Conservation (phyloP, 2,329 filamentous ascomycete species). For the Calonectria hongkongensis region DNA sequence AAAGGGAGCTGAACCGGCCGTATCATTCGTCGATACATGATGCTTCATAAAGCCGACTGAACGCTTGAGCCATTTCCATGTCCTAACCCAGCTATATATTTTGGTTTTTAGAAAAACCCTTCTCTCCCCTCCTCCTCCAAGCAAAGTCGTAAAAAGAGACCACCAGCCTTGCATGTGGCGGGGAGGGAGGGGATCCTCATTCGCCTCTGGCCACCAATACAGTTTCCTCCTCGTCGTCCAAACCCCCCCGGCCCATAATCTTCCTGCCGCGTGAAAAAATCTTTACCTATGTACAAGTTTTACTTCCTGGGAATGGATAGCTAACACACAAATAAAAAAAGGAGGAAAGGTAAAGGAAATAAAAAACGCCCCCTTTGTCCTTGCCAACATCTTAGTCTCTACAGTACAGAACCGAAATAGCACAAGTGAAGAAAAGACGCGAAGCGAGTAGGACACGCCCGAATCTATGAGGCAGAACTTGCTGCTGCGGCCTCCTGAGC, state of each 20-base stretch:
- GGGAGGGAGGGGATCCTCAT: conserved; percentile 31
- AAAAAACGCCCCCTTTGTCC: conserved; percentile 43
- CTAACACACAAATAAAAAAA: conserved; percentile 25
- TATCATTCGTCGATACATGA: background rate
- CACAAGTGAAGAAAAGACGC: conserved; percentile 17
- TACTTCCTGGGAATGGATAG: conserved; percentile 23
- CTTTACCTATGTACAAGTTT: conserved; percentile 37
- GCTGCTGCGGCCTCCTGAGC: conserved; percentile 49
- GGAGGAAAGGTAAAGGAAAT: conserved; percentile 35
- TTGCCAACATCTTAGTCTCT: conserved; percentile 37
- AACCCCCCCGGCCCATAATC: conserved; percentile 1
- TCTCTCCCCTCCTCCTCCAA: conserved; percentile 27
- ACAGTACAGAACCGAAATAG: conserved; percentile 31
- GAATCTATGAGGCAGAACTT: conserved; percentile 28
- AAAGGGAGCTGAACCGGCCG: background rate
- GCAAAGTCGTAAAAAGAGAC: conserved; percentile 43
- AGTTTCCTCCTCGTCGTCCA: conserved; percentile 42
- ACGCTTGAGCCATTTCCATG: conserved; percentile 44
- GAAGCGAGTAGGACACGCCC: background rate
- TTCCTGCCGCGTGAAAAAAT: conserved; percentile 25
- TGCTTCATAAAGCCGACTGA: conserved; percentile 23
- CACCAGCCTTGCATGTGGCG: conserved; percentile 30
- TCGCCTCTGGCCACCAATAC: conserved; percentile 35
- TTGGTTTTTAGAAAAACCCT: conserved; percentile 31
- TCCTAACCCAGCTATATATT: conserved; percentile 48